Evolutionary conservation across 78 protist genomes (phyloP).

Genomic region (Isochrysis galbana): DNA sequence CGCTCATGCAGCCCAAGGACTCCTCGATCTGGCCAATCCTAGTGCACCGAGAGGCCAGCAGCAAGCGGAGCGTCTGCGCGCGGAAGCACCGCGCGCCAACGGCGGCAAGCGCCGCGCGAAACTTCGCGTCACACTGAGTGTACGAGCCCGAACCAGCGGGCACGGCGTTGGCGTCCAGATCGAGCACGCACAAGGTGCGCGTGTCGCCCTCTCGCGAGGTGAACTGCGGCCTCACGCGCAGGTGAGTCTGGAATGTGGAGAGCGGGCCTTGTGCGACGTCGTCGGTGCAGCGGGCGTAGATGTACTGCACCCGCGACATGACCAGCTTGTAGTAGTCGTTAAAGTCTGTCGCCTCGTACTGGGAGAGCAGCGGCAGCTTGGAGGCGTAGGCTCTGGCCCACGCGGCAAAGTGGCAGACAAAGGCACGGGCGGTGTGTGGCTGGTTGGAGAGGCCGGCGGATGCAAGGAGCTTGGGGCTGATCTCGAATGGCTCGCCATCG

Average conservation of each 20-base stretch:
- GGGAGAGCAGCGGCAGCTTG: background rate
- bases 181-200: background rate
- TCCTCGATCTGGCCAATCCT: background rate
- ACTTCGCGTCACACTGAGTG: background rate
- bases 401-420: too few species aligned
- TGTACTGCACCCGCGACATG: slow-evolving; percentile 5
- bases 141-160: background rate
- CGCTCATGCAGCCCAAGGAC: background rate
- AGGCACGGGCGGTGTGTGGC: too few species aligned
- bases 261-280: background rate
- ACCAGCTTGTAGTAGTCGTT: slow-evolving; percentile 22
- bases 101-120: background rate
- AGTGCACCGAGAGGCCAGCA: background rate
- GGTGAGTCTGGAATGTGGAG: background rate
- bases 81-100: background rate
- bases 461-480: too few species aligned
- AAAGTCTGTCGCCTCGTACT: slow-evolving; percentile 2
- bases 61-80: background rate
- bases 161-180: too few species aligned
- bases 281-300: background rate
- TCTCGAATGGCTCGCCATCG: too few species aligned
- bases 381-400: background rate
- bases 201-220: background rate
- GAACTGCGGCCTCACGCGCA: background rate
- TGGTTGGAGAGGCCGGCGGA: too few species aligned